Evolutionary conservation across 1,284 basidiomycete species (phyloP).

Genomic region (Ganoderma boninense): DNA sequence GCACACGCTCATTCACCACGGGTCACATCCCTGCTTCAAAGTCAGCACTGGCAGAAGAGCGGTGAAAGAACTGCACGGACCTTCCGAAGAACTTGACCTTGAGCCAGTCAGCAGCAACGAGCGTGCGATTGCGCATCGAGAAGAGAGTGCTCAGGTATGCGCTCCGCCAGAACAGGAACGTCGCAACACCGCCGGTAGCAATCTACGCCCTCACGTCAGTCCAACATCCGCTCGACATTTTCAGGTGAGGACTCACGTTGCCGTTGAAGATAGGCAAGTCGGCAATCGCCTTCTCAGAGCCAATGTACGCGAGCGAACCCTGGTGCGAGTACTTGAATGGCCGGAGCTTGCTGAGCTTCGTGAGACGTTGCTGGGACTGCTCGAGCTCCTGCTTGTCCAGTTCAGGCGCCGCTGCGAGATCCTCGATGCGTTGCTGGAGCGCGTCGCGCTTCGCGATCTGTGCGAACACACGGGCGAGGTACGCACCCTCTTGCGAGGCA

Average conservation of each 20-base stretch:
- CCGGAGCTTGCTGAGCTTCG: slow-evolving; percentile 72
- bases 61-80: slow-evolving; percentile 46
- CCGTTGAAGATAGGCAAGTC: slow-evolving; percentile 89
- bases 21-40: slow-evolving; percentile 35
- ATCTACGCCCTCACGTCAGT: slow-evolving; percentile 43
- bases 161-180: slow-evolving; percentile 83
- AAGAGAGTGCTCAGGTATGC: slow-evolving; percentile 91
- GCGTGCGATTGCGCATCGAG: slow-evolving; percentile 87
- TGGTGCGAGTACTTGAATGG: slow-evolving; percentile 96
- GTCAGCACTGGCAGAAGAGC: neutral
- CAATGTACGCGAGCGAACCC: slow-evolving; percentile 91
- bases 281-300: slow-evolving; percentile 94
- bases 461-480: slow-evolving; percentile 86
- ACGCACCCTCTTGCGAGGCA: slow-evolving; percentile 92
- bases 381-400: slow-evolving; percentile 53
- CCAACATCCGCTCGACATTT: slow-evolving; percentile 21
- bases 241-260: slow-evolving; percentile 62
- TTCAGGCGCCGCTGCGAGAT: slow-evolving; percentile 42
- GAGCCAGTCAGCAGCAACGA: slow-evolving; percentile 91
- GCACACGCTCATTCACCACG: slow-evolving; percentile 33
- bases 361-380: slow-evolving; percentile 68
- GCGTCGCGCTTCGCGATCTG: slow-evolving; percentile 83
- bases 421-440: slow-evolving; percentile 62
- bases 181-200: slow-evolving; percentile 41
- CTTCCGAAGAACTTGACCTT: slow-evolving; percentile 94